Conservation (phyloP, 140 eudicot genomes). For the Erigeron philadelphicus region DNA sequence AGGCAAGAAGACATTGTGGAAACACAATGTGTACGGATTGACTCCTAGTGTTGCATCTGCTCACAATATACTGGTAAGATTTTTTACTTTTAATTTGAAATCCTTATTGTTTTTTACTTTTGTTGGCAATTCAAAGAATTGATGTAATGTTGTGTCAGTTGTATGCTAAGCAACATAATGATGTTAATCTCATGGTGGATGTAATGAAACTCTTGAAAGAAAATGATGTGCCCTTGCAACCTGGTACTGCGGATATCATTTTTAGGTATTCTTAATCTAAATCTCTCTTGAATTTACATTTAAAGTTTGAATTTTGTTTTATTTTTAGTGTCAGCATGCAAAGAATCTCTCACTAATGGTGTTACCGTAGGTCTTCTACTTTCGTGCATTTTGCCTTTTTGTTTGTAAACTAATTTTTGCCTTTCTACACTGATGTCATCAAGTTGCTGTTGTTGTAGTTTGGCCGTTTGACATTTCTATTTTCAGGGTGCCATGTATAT, state of each 20-base stretch:
- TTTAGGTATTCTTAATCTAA: conserved; percentile 49
- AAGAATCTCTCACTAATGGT: not conserved
- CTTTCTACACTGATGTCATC: not conserved
- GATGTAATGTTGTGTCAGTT: conserved; percentile 38
- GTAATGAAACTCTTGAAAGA: conserved; percentile 63
- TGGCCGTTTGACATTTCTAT: not conserved
- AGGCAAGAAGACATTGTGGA: conserved; percentile 78
- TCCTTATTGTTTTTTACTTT: not conserved
- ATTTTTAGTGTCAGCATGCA: not conserved
- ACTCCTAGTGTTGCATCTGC: conserved; percentile 54
- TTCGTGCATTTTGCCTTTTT: not conserved
- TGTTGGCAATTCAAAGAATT: not conserved
- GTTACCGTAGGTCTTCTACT: not conserved
- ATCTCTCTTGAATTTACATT: not conserved
- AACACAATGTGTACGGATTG: conserved; percentile 64
- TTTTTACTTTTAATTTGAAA: not conserved
- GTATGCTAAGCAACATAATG: conserved; percentile 65
- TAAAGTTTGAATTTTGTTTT: not conserved
- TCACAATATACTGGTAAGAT: conserved; percentile 58
- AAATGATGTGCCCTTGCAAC: conserved; percentile 73
- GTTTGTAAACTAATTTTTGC: not conserved
- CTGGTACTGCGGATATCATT: conserved; percentile 86
- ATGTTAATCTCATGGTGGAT: conserved; percentile 64
- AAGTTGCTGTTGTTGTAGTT: not conserved
- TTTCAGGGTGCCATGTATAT: not conserved